Evolutionary conservation across 148 eudicot species (phyloP).

Genomic region (Rhododendron molle): DNA sequence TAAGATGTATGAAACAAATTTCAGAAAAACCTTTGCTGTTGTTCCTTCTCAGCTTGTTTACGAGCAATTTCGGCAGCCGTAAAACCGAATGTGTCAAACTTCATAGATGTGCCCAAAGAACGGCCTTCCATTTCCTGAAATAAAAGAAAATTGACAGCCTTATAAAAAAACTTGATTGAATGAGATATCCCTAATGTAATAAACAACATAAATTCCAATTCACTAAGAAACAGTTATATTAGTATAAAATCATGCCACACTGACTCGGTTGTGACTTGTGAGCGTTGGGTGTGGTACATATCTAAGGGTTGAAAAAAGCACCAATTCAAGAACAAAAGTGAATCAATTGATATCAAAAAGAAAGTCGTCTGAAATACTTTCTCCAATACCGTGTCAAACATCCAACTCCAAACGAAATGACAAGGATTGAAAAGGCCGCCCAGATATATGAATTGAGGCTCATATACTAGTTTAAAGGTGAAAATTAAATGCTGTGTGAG

Average conservation of each 20-base stretch:
- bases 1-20: slow-evolving; percentile 2
- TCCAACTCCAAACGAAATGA: background rate
- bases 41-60: slow-evolving; percentile 82
- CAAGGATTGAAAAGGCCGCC: background rate
- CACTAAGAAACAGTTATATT: background rate
- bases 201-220: background rate
- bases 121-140: slow-evolving; percentile 78
- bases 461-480: background rate
- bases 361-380: background rate
- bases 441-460: background rate
- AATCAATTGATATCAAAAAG: background rate
- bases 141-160: background rate
- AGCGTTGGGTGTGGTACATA: background rate
- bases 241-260: background rate
- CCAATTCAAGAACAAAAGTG: background rate
- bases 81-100: slow-evolving; percentile 90
- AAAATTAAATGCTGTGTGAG: background rate
- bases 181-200: background rate
- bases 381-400: background rate
- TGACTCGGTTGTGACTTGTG: background rate
- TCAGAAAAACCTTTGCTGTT: slow-evolving; percentile 58
- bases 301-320: background rate
- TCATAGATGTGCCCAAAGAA: slow-evolving; percentile 74
- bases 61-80: slow-evolving; percentile 87
- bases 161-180: background rate